phyloP scores from a whole-genome alignment of 2,329 filamentous ascomycete genomes.

The Eutypella sp. region DNA sequence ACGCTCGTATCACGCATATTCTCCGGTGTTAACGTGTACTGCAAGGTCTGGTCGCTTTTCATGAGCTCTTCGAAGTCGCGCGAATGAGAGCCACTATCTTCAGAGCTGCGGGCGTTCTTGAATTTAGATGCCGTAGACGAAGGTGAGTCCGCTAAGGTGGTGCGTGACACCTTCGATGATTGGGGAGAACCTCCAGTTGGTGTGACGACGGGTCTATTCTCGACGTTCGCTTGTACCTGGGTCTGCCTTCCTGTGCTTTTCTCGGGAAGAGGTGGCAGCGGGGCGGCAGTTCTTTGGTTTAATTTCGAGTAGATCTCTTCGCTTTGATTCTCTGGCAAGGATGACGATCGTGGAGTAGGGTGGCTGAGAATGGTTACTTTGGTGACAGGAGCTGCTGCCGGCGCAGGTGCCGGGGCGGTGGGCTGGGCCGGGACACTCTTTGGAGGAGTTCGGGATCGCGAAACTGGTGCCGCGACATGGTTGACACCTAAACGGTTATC shows the following conservation, averaged over 20 bases:
- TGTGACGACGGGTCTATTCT: conserved; percentile 5
- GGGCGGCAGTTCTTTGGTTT: conserved; percentile 16
- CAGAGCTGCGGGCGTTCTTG: conserved; percentile 51
- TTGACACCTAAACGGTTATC: conserved; percentile 11
- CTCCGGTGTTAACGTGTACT: conserved; percentile 75
- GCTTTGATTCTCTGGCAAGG: conserved; percentile 14
- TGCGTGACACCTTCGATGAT: conserved; percentile 26
- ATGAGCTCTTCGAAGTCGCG: conserved; percentile 75
- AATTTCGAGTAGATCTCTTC: conserved; percentile 17
- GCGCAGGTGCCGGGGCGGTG: conserved; percentile 9
- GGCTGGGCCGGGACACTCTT: conserved; percentile 11
- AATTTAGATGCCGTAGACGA: conserved; percentile 46
- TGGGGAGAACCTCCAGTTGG: conserved; percentile 19
- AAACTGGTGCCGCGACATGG: conserved; percentile 7
- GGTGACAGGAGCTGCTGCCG: conserved; percentile 4
- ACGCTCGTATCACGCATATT: conserved; percentile 74
- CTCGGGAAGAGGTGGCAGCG: conserved; percentile 26
- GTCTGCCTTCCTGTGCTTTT: conserved; percentile 21
- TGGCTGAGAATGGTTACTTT: conserved; percentile 18
- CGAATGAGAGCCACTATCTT: conserved; percentile 49
- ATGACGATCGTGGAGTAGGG: conserved; percentile 3
- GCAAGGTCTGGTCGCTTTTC: conserved; percentile 75
- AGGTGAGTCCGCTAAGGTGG: conserved; percentile 45
- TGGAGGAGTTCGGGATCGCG: conserved; percentile 15
- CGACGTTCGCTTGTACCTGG: conserved; percentile 13